Evolutionary conservation across 2,329 filamentous ascomycete genomes (phyloP).

Genomic region (Colletotrichum liriopes): DNA sequence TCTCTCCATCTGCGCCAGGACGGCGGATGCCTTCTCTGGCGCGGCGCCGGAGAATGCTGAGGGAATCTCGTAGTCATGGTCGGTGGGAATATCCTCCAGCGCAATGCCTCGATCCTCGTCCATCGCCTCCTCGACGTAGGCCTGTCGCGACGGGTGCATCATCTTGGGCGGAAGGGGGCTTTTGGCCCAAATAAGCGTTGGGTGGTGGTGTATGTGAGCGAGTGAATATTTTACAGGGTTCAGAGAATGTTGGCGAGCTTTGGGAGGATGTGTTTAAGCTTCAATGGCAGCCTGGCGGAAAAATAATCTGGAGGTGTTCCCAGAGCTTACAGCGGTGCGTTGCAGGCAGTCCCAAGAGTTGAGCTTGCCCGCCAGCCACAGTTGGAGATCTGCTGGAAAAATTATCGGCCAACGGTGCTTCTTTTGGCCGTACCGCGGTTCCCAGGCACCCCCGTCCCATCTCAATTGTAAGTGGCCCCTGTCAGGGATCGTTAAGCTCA

Average conservation of each 20-base stretch:
- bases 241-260: not conserved
- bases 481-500: not conserved
- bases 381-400: conserved; percentile 37
- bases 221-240: not conserved
- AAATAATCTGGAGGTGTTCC: not conserved
- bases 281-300: conserved; percentile 26
- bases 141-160: conserved; percentile 92
- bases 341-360: not conserved
- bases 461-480: not conserved
- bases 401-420: conserved; percentile 48
- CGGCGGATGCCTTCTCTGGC: conserved; percentile 86
- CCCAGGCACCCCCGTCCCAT: not conserved
- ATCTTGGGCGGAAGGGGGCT: conserved; percentile 55
- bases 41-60: conserved; percentile 76
- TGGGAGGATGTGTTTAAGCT: not conserved
- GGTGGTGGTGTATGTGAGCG: not conserved
- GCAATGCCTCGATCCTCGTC: conserved; percentile 60
- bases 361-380: conserved; percentile 4
- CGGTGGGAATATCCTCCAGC: conserved; percentile 70
- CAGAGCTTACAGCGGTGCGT: conserved; percentile 1
- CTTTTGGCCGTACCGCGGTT: conserved; percentile 47
- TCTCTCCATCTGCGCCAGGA: conserved; percentile 90
- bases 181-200: conserved; percentile 1
- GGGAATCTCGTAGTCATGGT: conserved; percentile 89
- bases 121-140: conserved; percentile 88